These are phyloP conservation scores for Camelina neglecta DNA, from an alignment of 345 rosid genomes.

Conservation along the genomic window DNA sequence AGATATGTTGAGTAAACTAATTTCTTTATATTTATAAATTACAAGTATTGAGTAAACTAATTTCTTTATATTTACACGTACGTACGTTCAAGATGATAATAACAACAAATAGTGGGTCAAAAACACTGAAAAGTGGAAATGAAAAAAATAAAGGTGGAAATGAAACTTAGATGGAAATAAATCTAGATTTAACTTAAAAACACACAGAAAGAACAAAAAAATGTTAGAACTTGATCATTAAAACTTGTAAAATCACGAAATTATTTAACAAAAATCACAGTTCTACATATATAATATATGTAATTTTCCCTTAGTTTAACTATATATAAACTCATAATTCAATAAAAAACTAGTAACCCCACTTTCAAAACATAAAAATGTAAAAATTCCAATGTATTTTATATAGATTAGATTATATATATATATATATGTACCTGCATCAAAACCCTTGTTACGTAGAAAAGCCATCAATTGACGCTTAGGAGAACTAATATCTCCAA, in stretches of 20 bases:
- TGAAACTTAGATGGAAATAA: not conserved
- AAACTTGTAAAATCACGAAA: not conserved
- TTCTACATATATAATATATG: not conserved
- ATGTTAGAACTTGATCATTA: no score
- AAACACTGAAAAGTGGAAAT: not conserved
- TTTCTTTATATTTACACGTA: not conserved
- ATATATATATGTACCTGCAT: conserved; percentile 59
- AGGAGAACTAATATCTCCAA: conserved; percentile 34
- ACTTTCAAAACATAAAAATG: not conserved
- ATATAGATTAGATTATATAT: not conserved
- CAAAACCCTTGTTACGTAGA: conserved; percentile 65
- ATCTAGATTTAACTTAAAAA: not conserved
- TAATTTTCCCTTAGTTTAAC: no score
- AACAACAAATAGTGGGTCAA: not conserved
- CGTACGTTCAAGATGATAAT: not conserved
- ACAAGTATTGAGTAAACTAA: no score
- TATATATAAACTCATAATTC: not conserved
- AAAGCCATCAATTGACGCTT: conserved; percentile 58
- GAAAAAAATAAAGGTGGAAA: not conserved
- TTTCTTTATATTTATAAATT: not conserved
- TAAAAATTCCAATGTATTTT: not conserved
- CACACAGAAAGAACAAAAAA: no score
- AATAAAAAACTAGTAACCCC: not conserved
- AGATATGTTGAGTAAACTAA: no score
- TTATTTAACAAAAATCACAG: not conserved